These are phyloP conservation scores for Nakaseomyces kungkrabaensis DNA, from an alignment of 1,139 yeast genomes.

Conservation along the genomic window DNA sequence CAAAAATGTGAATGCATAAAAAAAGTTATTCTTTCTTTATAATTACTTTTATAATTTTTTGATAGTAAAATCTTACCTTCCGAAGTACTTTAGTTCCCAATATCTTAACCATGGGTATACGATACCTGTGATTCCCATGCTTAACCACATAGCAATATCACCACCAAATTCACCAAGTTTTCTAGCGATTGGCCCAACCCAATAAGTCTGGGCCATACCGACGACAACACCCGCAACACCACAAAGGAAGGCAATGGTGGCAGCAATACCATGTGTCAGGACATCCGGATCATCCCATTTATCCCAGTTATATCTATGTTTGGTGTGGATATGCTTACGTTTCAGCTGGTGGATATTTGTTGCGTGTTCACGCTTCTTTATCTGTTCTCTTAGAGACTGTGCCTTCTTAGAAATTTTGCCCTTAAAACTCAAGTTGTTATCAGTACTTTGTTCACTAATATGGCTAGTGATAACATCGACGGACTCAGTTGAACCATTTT, in stretches of 20 bases:
- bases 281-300: slow-evolving; percentile 50
- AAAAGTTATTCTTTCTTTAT: no score
- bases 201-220: slow-evolving; percentile 78
- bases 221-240: slow-evolving; percentile 71
- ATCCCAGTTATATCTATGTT: slow-evolving; percentile 49
- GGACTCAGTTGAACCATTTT: neutral
- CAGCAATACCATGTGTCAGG: slow-evolving; percentile 57
- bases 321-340: slow-evolving; percentile 13
- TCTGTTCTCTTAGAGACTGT: slow-evolving; percentile 1
- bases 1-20: no score
- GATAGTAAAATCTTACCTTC: slow-evolving; percentile 23
- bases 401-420: slow-evolving; percentile 1
- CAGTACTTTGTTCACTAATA: slow-evolving; percentile 5
- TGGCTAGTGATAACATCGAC: neutral
- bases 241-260: slow-evolving; percentile 45
- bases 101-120: slow-evolving; percentile 57
- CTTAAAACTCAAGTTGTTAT: neutral
- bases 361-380: slow-evolving; percentile 1
- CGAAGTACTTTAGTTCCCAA: slow-evolving; percentile 47
- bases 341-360: slow-evolving; percentile 17
- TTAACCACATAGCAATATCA: slow-evolving; percentile 74
- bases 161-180: slow-evolving; percentile 53
- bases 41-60: neutral
- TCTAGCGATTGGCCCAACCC: slow-evolving; percentile 61
- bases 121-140: slow-evolving; percentile 61